Evolutionary conservation across 768 basidiomycete genomes (phyloP), one percentile per base, ranked within the genome.

Genomic region (Mycena haematopus): DNA sequence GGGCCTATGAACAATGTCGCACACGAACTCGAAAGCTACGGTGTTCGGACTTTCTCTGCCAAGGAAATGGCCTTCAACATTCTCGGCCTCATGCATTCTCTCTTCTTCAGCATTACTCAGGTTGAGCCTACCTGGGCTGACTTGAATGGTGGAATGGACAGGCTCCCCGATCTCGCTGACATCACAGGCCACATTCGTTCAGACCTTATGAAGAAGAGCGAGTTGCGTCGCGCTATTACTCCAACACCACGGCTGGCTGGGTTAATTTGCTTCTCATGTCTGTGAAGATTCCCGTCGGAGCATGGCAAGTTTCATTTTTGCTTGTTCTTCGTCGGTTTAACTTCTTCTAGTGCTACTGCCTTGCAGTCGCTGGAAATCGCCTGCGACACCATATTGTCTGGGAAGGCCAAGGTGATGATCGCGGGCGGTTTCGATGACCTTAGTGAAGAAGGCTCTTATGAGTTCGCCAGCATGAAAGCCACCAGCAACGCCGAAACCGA

Each of bases 11-110:
- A n/a, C n/a, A n/a, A n/a, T 31, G 90, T 98, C 55, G 95, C 97
- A 27, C 92, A 96, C 60, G 94, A 95, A 57, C 84, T 99, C 45
- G 97, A 99, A 79, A 84, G 88, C 62, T 85, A 91, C 65, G 97
- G 97, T 65, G 93, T 97, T 61, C 88, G 97, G 67, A 99, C 97
- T 2, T 99, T 99, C 86, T 99, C 96, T 0, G 92, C 97, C 29
- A 98, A 99, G 80, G 97, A 99, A 79, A 99, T 99, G 97, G 96
- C 97, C 0, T 99, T 99, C 87, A 99, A 99, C 78, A 95, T 99
- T 70, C 90, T 99, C 57, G 96, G 97, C 63, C 84, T 99, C 52
- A 99, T 99, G 96, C 97, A 99, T 73, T 97, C 97, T 45, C 87
- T 99, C 7, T 85, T 99, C 56, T 99, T 99, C 87, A 97, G 96